Base-by-base conservation (phyloP, 805 yeast genomes). In the Sugiyamaella chiloensis region DNA sequence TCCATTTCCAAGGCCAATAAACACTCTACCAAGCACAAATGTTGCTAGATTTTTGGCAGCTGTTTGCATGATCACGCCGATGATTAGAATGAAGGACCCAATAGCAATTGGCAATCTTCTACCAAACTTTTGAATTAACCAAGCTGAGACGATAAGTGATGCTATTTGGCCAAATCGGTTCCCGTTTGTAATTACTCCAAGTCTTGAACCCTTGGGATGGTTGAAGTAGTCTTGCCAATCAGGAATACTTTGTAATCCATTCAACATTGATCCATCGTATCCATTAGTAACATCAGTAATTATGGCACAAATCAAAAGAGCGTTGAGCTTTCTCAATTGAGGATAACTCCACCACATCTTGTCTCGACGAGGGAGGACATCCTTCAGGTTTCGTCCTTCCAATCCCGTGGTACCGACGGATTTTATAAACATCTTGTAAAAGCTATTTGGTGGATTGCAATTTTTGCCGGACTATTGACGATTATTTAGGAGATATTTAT, bases 171-270 rank as follows among this genome's bases (percentile, higher is more conserved):
- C 91, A 46, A 81, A 57, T 53, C 84, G 74, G 0, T 87, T 85
- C 27, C 95, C 95, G 54, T 81, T 80, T n/a, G 87, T 83, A 53
- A 87, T 77, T 48, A 85, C 73, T 27, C 95, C 95, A 64, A 85
- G 93, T 32, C 68, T 59, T 1, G 72, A 60, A 0, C 87, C 71
- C 30, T 68, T 63, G 5, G 90, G 88, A 39, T 63, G 45, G 50
- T 73, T 53, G 65, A 85, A 85, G 58, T 64, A 80, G 0, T 64
- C 55, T 29, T 61, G 62, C 58, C 58, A 55, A 7, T 45, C 26
- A 7, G 36, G 36, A 11, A 71, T 58, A 64, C 39, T 36, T 39
- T 55, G 59, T 30, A 54, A 41, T 17, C 55, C 53, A 24, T 54
- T 55, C 49, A 55, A 35, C 48, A 54, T 46, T 19, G 48, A 29